Conservation (phyloP, 192 early-diverging fungal genomes). For the Spizellomyces punctatus region DNA sequence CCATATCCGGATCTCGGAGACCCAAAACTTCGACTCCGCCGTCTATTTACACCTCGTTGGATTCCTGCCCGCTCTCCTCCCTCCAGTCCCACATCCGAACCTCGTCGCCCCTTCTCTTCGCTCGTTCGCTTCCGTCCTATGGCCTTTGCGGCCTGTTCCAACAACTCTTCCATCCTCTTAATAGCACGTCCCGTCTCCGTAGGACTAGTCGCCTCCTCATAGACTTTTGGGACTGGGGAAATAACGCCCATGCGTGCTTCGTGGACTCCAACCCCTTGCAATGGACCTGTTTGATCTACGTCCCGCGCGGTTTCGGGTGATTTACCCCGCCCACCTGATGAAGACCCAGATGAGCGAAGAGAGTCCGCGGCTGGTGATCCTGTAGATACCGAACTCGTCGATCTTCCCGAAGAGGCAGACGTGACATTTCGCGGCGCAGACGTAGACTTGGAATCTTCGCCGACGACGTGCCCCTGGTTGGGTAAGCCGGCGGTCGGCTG, state of each 20-base stretch:
- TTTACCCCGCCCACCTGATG: too few relatives aligned
- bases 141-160: conserved; percentile 17
- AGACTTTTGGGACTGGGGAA: background rate
- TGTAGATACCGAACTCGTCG: too few relatives aligned
- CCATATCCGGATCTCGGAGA: background rate
- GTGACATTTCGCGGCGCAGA: too few relatives aligned
- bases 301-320: too few relatives aligned
- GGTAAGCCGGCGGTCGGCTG: too few relatives aligned
- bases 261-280: conserved; percentile 1
- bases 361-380: too few relatives aligned
- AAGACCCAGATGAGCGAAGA: too few relatives aligned
- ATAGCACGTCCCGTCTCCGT: background rate
- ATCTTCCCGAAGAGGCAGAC: too few relatives aligned
- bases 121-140: background rate
- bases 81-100: background rate
- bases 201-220: background rate
- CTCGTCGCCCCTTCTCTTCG: background rate
- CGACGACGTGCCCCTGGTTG: too few relatives aligned
- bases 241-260: conserved; percentile 5
- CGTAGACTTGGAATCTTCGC: too few relatives aligned
- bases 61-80: background rate
- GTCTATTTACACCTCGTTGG: background rate
- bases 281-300: background rate
- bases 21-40: conserved; percentile 5
- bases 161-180: conserved; percentile 19